These are phyloP conservation scores for Colletotrichum chlorophyti DNA, from an alignment of 2,329 filamentous ascomycete species.

Conservation along the genomic window DNA sequence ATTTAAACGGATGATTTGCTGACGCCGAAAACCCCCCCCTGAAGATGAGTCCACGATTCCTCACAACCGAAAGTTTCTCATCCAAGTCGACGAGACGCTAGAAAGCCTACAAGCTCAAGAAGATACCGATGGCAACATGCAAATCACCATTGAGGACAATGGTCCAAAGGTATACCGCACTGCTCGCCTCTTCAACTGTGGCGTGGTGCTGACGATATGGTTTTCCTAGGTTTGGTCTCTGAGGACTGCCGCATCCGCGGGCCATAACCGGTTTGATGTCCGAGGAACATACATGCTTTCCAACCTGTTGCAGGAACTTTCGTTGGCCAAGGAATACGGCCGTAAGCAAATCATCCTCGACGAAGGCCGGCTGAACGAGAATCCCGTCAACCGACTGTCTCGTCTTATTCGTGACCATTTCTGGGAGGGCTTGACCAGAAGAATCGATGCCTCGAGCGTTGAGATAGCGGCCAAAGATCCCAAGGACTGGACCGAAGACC, in stretches of 20 bases:
- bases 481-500: slow-evolving; percentile 94
- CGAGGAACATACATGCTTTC: slow-evolving; percentile 97
- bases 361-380: slow-evolving; percentile 90
- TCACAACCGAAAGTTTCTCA: slow-evolving; percentile 77
- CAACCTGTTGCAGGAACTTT: slow-evolving; percentile 94
- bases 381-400: slow-evolving; percentile 86
- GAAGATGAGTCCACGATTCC: slow-evolving; percentile 73
- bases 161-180: slow-evolving; percentile 80
- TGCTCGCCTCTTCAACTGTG: not conserved
- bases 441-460: slow-evolving; percentile 88
- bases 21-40: not conserved
- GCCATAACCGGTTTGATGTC: slow-evolving; percentile 86
- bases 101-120: slow-evolving; percentile 82
- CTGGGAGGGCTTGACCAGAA: slow-evolving; percentile 88
- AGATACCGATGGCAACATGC: slow-evolving; percentile 92
- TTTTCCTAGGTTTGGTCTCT: slow-evolving; percentile 75
- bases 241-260: slow-evolving; percentile 84
- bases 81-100: slow-evolving; percentile 85
- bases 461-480: slow-evolving; percentile 87
- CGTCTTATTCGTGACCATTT: slow-evolving; percentile 89
- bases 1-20: not conserved
- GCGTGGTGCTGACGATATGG: slow-evolving; percentile 16
- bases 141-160: slow-evolving; percentile 96
- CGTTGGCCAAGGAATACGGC: slow-evolving; percentile 88
- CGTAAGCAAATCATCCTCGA: slow-evolving; percentile 90